A percentile compares a stretch with the other conserved stretches of the same genome.
These are phyloP conservation scores for Pelargonium australe DNA, from an alignment of 441 rosid species.

Conservation along the genomic window DNA sequence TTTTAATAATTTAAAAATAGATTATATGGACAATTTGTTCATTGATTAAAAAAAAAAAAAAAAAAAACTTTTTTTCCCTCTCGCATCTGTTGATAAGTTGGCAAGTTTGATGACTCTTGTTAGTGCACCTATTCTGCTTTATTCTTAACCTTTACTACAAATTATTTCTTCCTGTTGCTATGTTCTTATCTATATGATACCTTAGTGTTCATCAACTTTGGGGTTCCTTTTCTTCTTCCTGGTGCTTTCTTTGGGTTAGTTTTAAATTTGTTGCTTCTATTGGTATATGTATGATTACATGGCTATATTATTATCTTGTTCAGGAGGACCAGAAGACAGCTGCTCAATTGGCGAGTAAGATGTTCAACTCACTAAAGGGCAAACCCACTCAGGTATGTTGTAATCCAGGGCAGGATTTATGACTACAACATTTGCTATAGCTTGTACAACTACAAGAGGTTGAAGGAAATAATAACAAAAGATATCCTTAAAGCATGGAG, in stretches of 20 bases:
- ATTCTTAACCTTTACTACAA: neutral
- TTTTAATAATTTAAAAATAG: neutral
- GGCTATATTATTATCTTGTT: constrained; percentile 14
- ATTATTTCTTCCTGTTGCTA: neutral
- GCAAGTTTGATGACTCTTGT: neutral
- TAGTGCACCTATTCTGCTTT: neutral
- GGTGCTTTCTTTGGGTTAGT: neutral
- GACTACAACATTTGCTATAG: neutral
- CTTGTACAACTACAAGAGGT: neutral
- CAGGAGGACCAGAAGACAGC: constrained; percentile 90
- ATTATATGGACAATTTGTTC: neutral
- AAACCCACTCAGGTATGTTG: constrained; percentile 82
- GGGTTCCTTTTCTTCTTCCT: neutral
- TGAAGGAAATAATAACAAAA: neutral
- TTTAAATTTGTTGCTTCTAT: neutral
- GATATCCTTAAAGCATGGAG: constrained; percentile 4
- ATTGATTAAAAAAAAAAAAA: neutral
- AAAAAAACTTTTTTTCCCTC: neutral
- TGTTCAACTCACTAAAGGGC: constrained; percentile 82
- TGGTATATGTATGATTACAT: neutral
- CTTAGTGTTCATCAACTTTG: neutral
- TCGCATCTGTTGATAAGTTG: neutral
- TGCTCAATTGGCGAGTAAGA: constrained; percentile 61
- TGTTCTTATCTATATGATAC: neutral
- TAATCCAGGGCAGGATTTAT: constrained; percentile 10